Percentiles rank a stretch among this genome's conserved stretches.
These are phyloP conservation scores for Erysimum cheiri DNA, from an alignment of 441 rosid species.

Conservation along the genomic window DNA sequence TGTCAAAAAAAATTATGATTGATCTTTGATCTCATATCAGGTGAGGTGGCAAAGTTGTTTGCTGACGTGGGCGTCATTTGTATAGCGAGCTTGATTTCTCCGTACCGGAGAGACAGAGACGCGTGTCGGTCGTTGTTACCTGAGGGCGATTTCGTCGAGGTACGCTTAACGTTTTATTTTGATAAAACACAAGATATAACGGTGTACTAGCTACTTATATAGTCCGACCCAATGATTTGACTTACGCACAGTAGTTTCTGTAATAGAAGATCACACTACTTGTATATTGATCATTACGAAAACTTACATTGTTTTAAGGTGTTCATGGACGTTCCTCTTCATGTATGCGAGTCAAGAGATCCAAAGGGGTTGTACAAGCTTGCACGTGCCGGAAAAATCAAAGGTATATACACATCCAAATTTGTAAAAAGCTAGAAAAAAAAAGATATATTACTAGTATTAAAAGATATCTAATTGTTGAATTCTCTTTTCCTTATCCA, in stretches of 20 bases:
- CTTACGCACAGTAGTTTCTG: too few species aligned
- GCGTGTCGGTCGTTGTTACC: constrained; percentile 67
- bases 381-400: constrained; percentile 79
- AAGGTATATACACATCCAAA: constrained; percentile 45
- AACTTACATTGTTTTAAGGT: constrained; percentile 47
- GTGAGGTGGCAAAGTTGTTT: constrained; percentile 79
- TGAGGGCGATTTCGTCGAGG: constrained; percentile 76
- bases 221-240: too few species aligned
- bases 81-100: constrained; percentile 76
- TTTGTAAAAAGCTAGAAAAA: too few species aligned
- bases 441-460: background rate
- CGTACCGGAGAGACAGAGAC: constrained; percentile 65
- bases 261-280: background rate
- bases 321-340: constrained; percentile 74
- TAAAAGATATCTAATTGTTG: background rate
- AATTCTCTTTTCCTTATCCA: constrained; percentile 38
- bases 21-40: constrained; percentile 40
- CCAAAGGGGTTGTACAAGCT: constrained; percentile 78
- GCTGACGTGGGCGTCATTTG: constrained; percentile 77
- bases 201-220: too few species aligned
- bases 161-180: constrained; percentile 26
- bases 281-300: background rate
- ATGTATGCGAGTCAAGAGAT: constrained; percentile 74
- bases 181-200: too few species aligned
- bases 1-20: too few species aligned